Conservation (phyloP, 1,284 basidiomycete species). For the Hemileia vastatrix region DNA sequence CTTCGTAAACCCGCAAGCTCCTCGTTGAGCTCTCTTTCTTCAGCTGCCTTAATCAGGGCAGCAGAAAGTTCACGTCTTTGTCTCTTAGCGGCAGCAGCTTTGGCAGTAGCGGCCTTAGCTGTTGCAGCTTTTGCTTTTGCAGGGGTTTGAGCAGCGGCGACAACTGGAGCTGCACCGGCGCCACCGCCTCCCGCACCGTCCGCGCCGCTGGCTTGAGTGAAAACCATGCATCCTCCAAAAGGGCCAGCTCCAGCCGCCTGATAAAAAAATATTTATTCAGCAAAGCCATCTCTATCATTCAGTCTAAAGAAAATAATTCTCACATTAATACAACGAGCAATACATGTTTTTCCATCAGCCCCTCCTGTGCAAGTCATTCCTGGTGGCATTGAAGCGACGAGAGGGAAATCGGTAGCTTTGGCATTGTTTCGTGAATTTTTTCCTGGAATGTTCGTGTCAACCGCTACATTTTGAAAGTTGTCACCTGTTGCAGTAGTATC, state of each 20-base stretch:
- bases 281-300: no score
- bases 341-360: slow-evolving; percentile 11
- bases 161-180: no score
- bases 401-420: slow-evolving; percentile 10
- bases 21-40: no score
- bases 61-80: no score
- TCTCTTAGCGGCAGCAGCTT: no score
- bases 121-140: no score
- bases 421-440: slow-evolving; percentile 6
- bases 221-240: slow-evolving; percentile 19
- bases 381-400: slow-evolving; percentile 15
- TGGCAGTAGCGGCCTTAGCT: no score
- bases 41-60: no score
- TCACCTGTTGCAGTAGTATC: slow-evolving; percentile 14
- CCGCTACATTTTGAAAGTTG: slow-evolving; percentile 8
- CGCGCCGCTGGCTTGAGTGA: no score
- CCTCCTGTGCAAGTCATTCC: slow-evolving; percentile 18
- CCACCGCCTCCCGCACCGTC: no score
- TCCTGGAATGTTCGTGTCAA: slow-evolving; percentile 17
- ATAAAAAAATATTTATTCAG: background rate
- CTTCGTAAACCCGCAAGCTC: no score
- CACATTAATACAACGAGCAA: slow-evolving; percentile 13
- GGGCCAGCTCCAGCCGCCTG: slow-evolving; percentile 6
- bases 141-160: no score
- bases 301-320: background rate